Base-by-base conservation (phyloP, 1,139 yeast species). In the Saccharomycopsis hybrid region DNA sequence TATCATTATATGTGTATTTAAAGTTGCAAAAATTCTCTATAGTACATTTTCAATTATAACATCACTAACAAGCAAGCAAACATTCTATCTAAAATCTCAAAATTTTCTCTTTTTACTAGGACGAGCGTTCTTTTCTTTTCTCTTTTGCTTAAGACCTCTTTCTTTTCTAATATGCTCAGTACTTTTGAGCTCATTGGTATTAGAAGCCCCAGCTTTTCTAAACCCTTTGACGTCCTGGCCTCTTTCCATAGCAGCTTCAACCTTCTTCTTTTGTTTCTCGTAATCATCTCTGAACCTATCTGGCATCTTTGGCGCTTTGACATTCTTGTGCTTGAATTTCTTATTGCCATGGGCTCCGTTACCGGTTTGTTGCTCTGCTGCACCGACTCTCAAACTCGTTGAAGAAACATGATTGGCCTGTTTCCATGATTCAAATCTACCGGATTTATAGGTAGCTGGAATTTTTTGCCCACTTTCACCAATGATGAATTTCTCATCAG, bases 381-480 rank as follows among this genome's bases (percentile, higher is more conserved):
- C 67, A 5, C 89, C 89, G 35, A 73, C 78, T 58, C 74, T 76
- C 55, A 74, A 60, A 28, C 59, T 61, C 24, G 65, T 59, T 41
- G 79, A 73, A 41, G 70, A 68, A 52, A 79, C 62, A 60, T 80
- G 82, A 65, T 89, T 78, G 43, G 80, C 79, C 58, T 82, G 76
- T 62, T 83, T 85, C 98, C 97, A 92, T 48, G 83, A 84, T 53
- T 89, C 97, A 62, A 79, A 92, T 59, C 89, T 81, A 50, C 99
- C 99, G 3, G 95, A 83, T 62, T 87, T 76, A 68, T 83, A 89
- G 25, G 95, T 76, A 1, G 98, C 98, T 3, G 98, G 97, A 51
- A 94, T 81, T 65, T 79, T 80, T 60, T 86, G 90, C 5, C 99
- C 99, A 65, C 88, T 83, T 65, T 94, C 99, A 57, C 97, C 95